Conservation (phyloP, 192 early-diverging fungal genomes). For the Neocallimastix lanati region DNA sequence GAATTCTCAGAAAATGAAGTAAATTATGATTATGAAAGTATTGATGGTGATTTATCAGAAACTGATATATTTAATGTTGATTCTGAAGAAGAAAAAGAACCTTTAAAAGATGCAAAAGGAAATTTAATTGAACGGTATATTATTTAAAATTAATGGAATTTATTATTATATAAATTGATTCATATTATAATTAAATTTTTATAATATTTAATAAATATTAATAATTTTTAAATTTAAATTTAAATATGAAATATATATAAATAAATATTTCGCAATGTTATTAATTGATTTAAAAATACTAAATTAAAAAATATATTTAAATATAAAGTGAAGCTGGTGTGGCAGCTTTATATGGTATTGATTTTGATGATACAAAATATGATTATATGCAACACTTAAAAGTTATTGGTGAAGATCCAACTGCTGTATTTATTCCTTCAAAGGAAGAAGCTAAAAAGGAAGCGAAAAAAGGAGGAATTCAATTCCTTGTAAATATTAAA, state of each 20-base stretch:
- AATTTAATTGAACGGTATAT: neutral
- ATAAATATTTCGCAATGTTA: too few species aligned
- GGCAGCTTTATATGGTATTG: constrained; percentile 77
- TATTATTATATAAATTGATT: too few species aligned
- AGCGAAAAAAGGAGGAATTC: constrained; percentile 24
- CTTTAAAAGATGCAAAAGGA: constrained; percentile 2
- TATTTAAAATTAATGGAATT: too few species aligned
- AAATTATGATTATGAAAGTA: neutral
- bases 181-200: too few species aligned
- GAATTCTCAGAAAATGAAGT: neutral
- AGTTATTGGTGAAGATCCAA: constrained; percentile 49
- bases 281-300: too few species aligned
- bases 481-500: constrained; percentile 10
- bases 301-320: constrained; percentile 6
- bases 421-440: constrained; percentile 49
- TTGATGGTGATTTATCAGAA: neutral
- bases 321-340: constrained; percentile 32
- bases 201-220: too few species aligned
- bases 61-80: neutral
- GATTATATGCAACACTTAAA: constrained; percentile 89
- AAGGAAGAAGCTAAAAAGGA: constrained; percentile 21
- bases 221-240: too few species aligned
- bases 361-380: constrained; percentile 78
- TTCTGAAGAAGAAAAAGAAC: neutral
- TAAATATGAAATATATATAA: too few species aligned